Base-by-base conservation (phyloP, 2,329 filamentous ascomycete genomes). In the Cladophialophora exuberans region DNA sequence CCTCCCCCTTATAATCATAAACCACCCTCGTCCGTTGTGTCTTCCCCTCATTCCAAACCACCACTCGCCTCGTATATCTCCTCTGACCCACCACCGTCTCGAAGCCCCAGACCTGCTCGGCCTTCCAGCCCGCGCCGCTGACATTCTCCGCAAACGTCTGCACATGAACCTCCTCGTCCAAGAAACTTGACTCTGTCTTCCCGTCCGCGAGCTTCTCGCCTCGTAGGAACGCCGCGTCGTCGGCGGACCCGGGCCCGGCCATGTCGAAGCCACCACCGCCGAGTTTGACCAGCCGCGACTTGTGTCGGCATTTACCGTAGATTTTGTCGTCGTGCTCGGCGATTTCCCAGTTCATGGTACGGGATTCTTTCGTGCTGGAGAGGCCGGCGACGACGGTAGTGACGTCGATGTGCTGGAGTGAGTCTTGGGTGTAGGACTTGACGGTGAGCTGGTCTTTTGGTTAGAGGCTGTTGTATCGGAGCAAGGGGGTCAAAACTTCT, bases 311-410 rank as follows among this genome's bases (percentile, higher is more conserved):
- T 52, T 73, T 75, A 55, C 91, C 91, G 70, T 95, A 96, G 62
- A 96, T 82, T 78, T 85, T 86, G 76, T 96, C 90, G 22, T 75
- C 76, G 76, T 92, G 89, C 60, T 83, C 80, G 63, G 86, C 85
- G 50, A 72, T 79, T 17, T 72, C 69, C 73, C 79, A 84, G 68
- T 87, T 79, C 2, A 86, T 70, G 1, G 67, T 72, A 43, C 85
- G 80, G 6, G 72, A 65, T 68, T 89, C 86, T n/a, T 73, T 73
- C 15, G 79, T 91, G 65, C 83, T 85, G 66, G 82, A 83, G 61
- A 95, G 76, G 56, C 85, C 89, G 6, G 87, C 88, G 31, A 83
- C 78, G 42, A 81, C 76, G 75, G 95, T 90, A 54, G 84, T 81
- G 67, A 91, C 85, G 72, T 88, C 82, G 72, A 94, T 81, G 75